These are phyloP conservation scores for Periconia digitata DNA, from an alignment of 2,329 filamentous ascomycete genomes.

Conservation along the genomic window DNA sequence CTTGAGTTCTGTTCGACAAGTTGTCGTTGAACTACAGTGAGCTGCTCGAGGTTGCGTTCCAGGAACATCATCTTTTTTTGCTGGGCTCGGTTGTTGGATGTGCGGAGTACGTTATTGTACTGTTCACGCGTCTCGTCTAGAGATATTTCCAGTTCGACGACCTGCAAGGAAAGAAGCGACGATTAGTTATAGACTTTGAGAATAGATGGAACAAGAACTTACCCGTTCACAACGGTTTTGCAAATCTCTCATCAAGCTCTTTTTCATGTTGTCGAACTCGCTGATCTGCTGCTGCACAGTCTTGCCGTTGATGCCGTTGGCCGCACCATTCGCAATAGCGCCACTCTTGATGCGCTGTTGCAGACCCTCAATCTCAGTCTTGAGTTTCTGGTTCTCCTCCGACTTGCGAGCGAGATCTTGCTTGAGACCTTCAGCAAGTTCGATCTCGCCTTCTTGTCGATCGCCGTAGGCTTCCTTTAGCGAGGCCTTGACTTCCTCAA, in stretches of 20 bases:
- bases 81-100: constrained; percentile 96
- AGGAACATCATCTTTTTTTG: constrained; percentile 99
- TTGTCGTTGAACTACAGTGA: constrained; percentile 95
- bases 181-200: constrained; percentile 17
- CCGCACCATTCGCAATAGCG: constrained; percentile 60
- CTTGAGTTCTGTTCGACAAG: constrained; percentile 96
- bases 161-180: constrained; percentile 39
- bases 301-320: constrained; percentile 71
- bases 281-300: constrained; percentile 96
- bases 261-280: constrained; percentile 99
- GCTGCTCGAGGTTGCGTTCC: constrained; percentile 95
- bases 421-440: constrained; percentile 76
- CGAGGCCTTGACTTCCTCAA: constrained; percentile 79
- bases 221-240: constrained; percentile 96
- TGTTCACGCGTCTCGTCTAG: constrained; percentile 97
- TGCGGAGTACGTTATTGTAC: constrained; percentile 97
- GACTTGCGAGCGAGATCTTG: constrained; percentile 74
- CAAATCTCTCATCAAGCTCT: constrained; percentile 96
- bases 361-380: constrained; percentile 76
- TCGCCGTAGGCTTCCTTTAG: constrained; percentile 76
- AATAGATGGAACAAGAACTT: constrained; percentile 23
- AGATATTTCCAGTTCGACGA: constrained; percentile 97
- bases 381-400: constrained; percentile 80
- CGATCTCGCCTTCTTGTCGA: constrained; percentile 71
- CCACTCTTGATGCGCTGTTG: constrained; percentile 72